Percentiles rank a stretch among this genome's conserved stretches.
Evolutionary conservation across 2,329 filamentous ascomycete species (phyloP).

Genomic region (Penicillium decumbens): DNA sequence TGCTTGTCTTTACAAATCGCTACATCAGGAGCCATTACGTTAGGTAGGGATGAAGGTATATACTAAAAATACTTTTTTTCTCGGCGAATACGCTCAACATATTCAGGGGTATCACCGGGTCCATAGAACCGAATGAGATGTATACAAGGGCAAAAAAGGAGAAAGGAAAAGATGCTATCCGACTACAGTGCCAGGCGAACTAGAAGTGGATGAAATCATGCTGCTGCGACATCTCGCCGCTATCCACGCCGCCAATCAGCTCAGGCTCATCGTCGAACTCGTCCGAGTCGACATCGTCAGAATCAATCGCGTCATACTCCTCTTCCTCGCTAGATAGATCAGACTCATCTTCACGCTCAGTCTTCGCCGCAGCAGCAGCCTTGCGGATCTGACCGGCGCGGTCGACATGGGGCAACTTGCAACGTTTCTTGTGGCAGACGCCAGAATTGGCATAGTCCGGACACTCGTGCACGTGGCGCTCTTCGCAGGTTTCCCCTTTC

Average conservation of each 20-base stretch:
- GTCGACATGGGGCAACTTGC: constrained; percentile 81
- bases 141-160: not conserved
- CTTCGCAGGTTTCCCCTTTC: constrained; percentile 68
- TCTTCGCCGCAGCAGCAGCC: constrained; percentile 43
- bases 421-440: constrained; percentile 72
- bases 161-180: constrained; percentile 3
- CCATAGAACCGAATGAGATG: not conserved
- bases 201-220: constrained; percentile 52
- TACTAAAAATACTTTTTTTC: constrained; percentile 2
- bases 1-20: not conserved
- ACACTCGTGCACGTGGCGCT: constrained; percentile 88
- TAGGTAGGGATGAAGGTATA: not conserved
- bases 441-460: constrained; percentile 92
- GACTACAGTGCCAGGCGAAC: constrained; percentile 6
- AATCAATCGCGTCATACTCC: constrained; percentile 58
- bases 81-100: constrained; percentile 2
- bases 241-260: constrained; percentile 36
- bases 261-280: constrained; percentile 42
- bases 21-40: too few relatives aligned
- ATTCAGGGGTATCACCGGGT: constrained; percentile 10
- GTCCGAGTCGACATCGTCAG: constrained; percentile 69
- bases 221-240: constrained; percentile 49
- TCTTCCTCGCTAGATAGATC: constrained; percentile 78
- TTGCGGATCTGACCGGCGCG: constrained; percentile 73
- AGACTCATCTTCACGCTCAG: constrained; percentile 53